Evolutionary conservation across 805 yeast genomes (phyloP), one percentile per base, ranked within the genome.

Genomic region (Metschnikowia reukaufii): DNA sequence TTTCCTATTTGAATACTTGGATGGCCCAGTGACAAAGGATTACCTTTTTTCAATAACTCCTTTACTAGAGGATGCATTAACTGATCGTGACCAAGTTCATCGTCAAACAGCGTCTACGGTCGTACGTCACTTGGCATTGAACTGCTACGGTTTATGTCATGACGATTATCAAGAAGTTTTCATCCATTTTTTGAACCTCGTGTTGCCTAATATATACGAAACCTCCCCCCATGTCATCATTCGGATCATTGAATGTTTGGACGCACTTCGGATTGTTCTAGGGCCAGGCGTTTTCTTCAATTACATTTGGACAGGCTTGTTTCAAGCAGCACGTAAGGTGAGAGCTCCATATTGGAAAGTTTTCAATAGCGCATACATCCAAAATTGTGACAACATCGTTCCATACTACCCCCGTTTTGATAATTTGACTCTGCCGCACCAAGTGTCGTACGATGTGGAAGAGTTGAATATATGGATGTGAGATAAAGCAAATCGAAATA

Each of bases 31-130:
- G 69, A 82, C 96, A 0, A 77, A 80, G 21, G 96, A 88, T 59
- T 94, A 94, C 59, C 75, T 92, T 33, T 88, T 85, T 62, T 82
- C 95, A 0, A 78, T 88, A 2, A 73, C 86, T 0, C 91, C 96
- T 0, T 65, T 94, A 30, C 54, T 94, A 7, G 94, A 88, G 60
- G 96, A 92, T 68, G 97, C 98, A 0, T 67, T 94, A 25, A 87
- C 88, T 0, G 96, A 91, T 61, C 75, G 96, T 47, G 97, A 90
- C 62, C 83, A 82, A 39, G 97, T 92, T 4, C 97, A 91, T 60
- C 78, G 99, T 39, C 99, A 94, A 65, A 92, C 97, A 0, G 97
- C 97, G 0, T 88, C 98, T 0, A 83, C 88, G 0, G 95, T 88
- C 1, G 82, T 89, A 1, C 81, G 81, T 60, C 95, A 89, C 56